phyloP scores from a whole-genome alignment of 148 eudicot species.

The Tetragonia tetragonoides region DNA sequence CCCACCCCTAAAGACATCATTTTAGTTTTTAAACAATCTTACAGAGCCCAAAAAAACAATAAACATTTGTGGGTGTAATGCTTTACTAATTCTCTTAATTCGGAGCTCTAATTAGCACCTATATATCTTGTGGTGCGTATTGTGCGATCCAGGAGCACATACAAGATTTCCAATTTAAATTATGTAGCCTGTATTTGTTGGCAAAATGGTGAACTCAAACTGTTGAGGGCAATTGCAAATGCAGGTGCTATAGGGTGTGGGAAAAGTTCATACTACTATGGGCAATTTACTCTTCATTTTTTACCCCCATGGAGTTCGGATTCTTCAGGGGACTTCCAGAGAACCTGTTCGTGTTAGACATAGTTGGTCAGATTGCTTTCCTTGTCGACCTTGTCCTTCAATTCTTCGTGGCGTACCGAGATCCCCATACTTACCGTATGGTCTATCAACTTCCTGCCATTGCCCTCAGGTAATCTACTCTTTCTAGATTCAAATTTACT shows the following conservation, averaged over 20 bases:
- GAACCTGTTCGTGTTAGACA: slow-evolving; percentile 72
- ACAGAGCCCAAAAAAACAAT: too few species aligned
- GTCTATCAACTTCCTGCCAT: slow-evolving; percentile 58
- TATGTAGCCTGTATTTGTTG: too few species aligned
- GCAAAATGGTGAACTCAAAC: not conserved
- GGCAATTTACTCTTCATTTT: slow-evolving; percentile 84
- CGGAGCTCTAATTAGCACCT: too few species aligned
- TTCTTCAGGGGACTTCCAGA: slow-evolving; percentile 85
- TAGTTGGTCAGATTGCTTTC: slow-evolving; percentile 77
- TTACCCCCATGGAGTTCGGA: slow-evolving; percentile 95
- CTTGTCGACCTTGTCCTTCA: slow-evolving; percentile 69
- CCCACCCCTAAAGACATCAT: too few species aligned
- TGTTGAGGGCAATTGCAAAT: slow-evolving; percentile 11
- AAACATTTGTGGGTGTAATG: too few species aligned
- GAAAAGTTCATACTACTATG: slow-evolving; percentile 65
- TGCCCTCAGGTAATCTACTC: slow-evolving; percentile 53
- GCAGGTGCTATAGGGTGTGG: slow-evolving; percentile 88
- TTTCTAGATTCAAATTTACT: not conserved
- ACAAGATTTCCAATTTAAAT: too few species aligned
- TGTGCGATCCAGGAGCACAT: too few species aligned
- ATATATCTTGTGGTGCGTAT: too few species aligned
- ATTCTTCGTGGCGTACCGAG: slow-evolving; percentile 88
- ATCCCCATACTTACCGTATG: slow-evolving; percentile 67
- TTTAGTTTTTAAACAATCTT: too few species aligned
- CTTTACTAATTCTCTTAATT: too few species aligned